Evolutionary conservation across 352 stramenopile species (phyloP), one percentile per base, ranked within the genome.

Genomic region (Phytophthora cryptogea): DNA sequence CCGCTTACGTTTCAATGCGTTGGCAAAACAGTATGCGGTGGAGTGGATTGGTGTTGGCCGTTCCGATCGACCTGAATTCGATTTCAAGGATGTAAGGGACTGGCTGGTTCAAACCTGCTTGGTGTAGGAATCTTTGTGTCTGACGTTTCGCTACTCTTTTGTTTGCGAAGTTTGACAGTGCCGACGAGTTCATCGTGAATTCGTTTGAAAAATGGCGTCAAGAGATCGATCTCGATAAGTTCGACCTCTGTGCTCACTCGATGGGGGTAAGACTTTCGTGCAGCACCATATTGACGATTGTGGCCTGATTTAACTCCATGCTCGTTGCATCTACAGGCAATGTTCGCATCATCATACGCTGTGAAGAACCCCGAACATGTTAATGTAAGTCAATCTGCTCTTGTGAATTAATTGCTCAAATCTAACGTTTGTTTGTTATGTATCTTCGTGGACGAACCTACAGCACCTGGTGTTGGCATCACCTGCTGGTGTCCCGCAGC

Each of bases 11-110:
- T 54, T 49, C 6, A 30, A 30, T 48, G 4, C 45, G 8, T 57
- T 39, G n/a, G 8, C 35, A 8, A 30, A 36, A 17, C 13, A 94
- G 83, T 95, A 93, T 60, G 81, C 86, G 3, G 86, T 95, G 27
- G 83, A 95, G 44, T 95, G 86, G 86, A 89, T 92, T 45, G 86
- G 86, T 41, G 76, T 88, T 30, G 86, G 80, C 2, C 86, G 86
- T 10, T 93, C 82, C 8, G 83, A 95, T 57, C 83, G 82, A 13
- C 86, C 86, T 9, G 81, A 92, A 28, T 90, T 92, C 39, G 57
- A 78, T 1, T 80, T 80, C 55, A 85, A 77, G 40, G 78, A 90
- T 33, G 83, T 95, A 71, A 54, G 74, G n/a, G 3, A 42, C 36
- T 23, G 36, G 4, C 26, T 42, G n/a, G 6, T 32, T 32, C 16